phyloP scores from a whole-genome alignment of 108 stramenopile genomes.

The Skeletonema grethae region DNA sequence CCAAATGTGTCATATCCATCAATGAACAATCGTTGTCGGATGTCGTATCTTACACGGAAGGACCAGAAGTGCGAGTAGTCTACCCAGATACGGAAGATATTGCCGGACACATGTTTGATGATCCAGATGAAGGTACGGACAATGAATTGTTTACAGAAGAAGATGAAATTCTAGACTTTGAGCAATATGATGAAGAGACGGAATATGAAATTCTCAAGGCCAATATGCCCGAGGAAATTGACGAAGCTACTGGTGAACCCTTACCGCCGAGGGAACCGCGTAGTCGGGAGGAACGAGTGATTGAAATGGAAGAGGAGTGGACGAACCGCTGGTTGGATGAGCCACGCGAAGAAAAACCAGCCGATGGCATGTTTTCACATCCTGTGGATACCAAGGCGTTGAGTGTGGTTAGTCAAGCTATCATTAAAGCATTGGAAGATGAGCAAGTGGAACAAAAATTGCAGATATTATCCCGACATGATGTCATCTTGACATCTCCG shows the following conservation, averaged over 20 bases:
- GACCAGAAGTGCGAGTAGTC: conserved; percentile 61
- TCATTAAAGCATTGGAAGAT: conserved; percentile 61
- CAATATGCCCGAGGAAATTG: conserved; percentile 38
- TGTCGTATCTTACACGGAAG: conserved; percentile 34
- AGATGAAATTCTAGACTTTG: conserved; percentile 56
- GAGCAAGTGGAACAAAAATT: conserved; percentile 63
- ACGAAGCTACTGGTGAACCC: conserved; percentile 36
- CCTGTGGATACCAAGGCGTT: conserved; percentile 66
- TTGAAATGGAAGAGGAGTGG: conserved; percentile 25
- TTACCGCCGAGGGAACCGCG: conserved; percentile 30
- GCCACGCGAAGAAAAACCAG: conserved; percentile 11
- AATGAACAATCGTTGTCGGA: conserved; percentile 37
- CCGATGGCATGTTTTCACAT: conserved; percentile 42
- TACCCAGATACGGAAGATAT: conserved; percentile 49
- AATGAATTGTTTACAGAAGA: conserved; percentile 54
- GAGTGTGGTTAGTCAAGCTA: conserved; percentile 61
- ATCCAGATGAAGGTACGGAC: conserved; percentile 66
- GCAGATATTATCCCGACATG: conserved; percentile 69
- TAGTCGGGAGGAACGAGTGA: conserved; percentile 24
- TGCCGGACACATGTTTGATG: conserved; percentile 52
- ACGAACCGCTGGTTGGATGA: conserved; percentile 17
- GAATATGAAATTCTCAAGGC: conserved; percentile 50
- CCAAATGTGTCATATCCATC: conserved; percentile 62
- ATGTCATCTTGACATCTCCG: conserved; percentile 72
- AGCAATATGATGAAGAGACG: conserved; percentile 62